A percentile compares a stretch with the other conserved stretches of the same genome.
Conservation (phyloP, 345 rosid species). For the Corchorus olitorius region DNA sequence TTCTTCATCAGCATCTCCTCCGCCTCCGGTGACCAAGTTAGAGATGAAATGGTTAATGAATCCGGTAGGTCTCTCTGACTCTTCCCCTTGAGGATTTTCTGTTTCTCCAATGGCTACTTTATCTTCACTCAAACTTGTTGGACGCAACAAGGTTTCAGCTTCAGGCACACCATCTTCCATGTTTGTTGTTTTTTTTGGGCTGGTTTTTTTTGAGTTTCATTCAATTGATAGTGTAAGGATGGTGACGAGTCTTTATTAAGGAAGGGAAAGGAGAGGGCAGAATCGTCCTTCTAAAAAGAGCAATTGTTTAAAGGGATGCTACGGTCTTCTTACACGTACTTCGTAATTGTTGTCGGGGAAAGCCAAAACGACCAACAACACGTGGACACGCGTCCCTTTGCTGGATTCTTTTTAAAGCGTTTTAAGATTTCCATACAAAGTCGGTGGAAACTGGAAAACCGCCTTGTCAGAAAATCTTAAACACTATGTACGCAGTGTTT, state of each 20-base stretch:
- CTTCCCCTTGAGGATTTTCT: conserved; percentile 24
- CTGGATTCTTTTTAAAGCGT: background rate
- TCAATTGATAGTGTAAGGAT: background rate
- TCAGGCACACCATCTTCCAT: conserved; percentile 56
- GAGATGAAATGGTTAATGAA: conserved; percentile 27
- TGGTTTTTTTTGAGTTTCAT: background rate
- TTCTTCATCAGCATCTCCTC: conserved; percentile 8
- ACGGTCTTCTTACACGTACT: conserved; percentile 30
- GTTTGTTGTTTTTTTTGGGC: background rate
- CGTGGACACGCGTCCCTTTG: background rate
- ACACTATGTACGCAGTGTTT: background rate
- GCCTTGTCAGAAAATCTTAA: background rate
- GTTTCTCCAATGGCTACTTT: conserved; percentile 17
- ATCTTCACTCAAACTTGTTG: conserved; percentile 3
- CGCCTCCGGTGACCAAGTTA: conserved; percentile 27
- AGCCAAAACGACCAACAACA: background rate
- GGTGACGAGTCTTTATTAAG: background rate
- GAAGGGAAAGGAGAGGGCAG: background rate
- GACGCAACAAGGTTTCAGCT: conserved; percentile 36
- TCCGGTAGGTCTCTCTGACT: conserved; percentile 16
- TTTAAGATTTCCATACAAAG: conserved; percentile 15
- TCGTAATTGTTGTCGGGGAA: conserved; percentile 16
- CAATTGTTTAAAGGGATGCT: background rate
- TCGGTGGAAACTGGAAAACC: conserved; percentile 25
- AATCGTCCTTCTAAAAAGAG: background rate